Conservation (phyloP, 176 grass and related monocot species). For the Chloris gayana region DNA sequence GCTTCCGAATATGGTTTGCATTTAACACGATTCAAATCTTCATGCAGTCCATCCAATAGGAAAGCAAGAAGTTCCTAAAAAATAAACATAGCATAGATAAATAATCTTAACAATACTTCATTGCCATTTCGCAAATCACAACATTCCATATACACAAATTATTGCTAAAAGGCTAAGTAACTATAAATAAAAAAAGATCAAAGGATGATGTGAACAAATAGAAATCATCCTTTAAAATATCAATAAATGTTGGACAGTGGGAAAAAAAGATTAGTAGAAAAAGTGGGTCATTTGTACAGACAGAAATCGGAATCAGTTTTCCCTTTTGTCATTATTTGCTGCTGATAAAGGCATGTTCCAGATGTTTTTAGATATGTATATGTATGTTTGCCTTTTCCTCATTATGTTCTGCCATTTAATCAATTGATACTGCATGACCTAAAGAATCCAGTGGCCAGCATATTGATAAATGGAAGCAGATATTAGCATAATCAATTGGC, state of each 20-base stretch:
- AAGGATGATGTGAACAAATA: not conserved
- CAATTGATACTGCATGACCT: not conserved
- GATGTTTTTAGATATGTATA: not conserved
- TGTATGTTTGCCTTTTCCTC: not conserved
- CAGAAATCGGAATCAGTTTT: not conserved
- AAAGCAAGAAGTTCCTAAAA: constrained; percentile 95
- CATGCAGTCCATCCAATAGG: constrained; percentile 96
- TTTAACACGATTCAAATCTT: constrained; percentile 98
- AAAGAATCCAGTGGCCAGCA: not conserved
- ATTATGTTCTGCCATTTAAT: not conserved
- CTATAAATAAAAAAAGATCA: not conserved
- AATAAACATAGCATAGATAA: constrained; percentile 28
- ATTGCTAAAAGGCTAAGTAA: constrained; percentile 15
- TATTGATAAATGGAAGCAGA: not conserved
- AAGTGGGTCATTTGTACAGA: constrained; percentile 19
- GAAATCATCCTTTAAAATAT: not conserved
- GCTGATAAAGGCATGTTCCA: not conserved
- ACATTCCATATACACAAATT: constrained; percentile 32
- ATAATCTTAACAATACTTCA: not conserved
- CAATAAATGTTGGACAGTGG: not conserved
- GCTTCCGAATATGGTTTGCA: constrained; percentile 86
- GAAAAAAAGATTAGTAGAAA: constrained; percentile 17
- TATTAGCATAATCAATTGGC: not conserved
- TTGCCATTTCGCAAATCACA: constrained; percentile 13
- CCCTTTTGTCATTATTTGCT: not conserved